Base-by-base conservation (phyloP, 2,329 filamentous ascomycete species). In the Boeremia exigua region DNA sequence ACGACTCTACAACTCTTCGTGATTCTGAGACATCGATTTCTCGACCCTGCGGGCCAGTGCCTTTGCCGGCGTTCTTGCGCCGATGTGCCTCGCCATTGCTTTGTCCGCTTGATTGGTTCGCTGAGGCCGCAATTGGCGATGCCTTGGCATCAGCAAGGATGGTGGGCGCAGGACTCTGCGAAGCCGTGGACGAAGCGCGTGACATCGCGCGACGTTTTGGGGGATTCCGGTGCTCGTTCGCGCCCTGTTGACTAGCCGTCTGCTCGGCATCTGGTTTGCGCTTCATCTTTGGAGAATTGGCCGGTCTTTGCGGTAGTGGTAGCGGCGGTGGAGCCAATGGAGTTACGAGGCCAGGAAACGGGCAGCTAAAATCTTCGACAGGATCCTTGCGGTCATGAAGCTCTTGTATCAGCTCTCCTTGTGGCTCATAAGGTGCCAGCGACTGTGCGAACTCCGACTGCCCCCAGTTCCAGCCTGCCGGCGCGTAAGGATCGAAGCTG, bases 401-500 rank as follows among this genome's bases (percentile, higher is more conserved):
- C 62, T 77, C 74, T 46, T 75, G 72, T 14, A 75, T 60, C n/a
- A 80, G 70, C 62, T 80, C 78, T 38, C 78, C 79, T 63, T 79
- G 78, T 4, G 77, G 78, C 55, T 80, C 78, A 71, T 77, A 79
- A 48, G 75, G 70, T 28, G 66, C 63, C 4, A 66, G 59, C 39
- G 75, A 70, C 37, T 68, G 69, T 19, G 70, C 56, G 37, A 73
- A 72, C 55, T 74, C 72, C 45, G 74, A 60, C 7, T 64, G 66
- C 29, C 72, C 69, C 76, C 75, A 79, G 61, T 77, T 74, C 75
- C 75, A 77, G 40, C 64, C 62, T 50, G 71, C 28, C 23, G 68
- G 63, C 30, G 61, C 68, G 9, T 67, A 59, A 11, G 66, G 51
- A 43, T 54, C 62, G 64, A 68, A 70, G 54, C 58, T 59, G 44